A percentile compares a stretch with the other conserved stretches of the same genome.
These are phyloP conservation scores for Blastocystis hominis DNA, from an alignment of 352 stramenopile genomes.

Conservation along the genomic window DNA sequence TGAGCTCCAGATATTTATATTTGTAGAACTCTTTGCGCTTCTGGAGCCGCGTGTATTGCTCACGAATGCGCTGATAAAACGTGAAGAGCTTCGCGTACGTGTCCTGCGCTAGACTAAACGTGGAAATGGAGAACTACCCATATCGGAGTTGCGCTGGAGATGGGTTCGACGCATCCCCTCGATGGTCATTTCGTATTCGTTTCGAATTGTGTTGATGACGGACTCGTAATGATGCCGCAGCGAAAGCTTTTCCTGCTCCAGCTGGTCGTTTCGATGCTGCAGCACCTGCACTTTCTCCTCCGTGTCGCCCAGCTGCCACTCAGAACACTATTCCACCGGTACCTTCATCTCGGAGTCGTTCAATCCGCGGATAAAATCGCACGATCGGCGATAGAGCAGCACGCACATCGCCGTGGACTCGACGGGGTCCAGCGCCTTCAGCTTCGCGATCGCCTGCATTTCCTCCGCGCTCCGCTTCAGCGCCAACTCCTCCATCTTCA, in stretches of 20 bases:
- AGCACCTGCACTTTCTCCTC: not conserved
- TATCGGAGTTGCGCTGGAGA: not conserved
- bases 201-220: not conserved
- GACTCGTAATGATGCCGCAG: not conserved
- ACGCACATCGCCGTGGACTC: not conserved
- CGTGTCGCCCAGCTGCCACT: not conserved
- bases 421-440: not conserved
- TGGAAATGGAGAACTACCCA: not conserved
- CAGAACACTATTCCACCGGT: not conserved
- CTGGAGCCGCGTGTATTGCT: not conserved
- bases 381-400: not conserved
- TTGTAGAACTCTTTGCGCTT: not conserved
- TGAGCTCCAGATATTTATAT: not conserved
- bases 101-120: not conserved
- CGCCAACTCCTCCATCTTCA: not conserved
- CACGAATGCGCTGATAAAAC: not conserved
- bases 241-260: not conserved
- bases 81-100: not conserved
- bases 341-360: not conserved
- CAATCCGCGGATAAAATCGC: not conserved
- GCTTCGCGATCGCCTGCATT: not conserved
- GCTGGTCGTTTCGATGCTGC: not conserved
- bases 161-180: not conserved
- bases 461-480: not conserved
- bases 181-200: constrained; percentile 10